phyloP scores from a whole-genome alignment of 345 rosid species.

The Eutrema yunnanense region DNA sequence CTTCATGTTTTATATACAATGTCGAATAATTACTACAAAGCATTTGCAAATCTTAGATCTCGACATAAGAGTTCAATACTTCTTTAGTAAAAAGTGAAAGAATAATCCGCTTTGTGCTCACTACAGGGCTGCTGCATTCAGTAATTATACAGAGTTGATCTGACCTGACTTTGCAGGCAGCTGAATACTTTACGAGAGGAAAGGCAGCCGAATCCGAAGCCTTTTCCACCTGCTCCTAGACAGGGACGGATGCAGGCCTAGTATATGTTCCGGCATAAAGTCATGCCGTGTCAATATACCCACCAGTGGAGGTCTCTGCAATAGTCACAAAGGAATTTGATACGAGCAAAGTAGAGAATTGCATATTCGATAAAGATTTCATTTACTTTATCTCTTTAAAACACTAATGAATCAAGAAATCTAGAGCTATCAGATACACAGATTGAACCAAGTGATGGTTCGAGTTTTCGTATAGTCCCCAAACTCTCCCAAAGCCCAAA shows the following conservation, averaged over 20 bases:
- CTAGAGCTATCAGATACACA: not conserved
- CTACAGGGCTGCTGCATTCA: not conserved
- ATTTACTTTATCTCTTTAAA: not conserved
- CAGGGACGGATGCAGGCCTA: constrained; percentile 61
- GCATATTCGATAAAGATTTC: not conserved
- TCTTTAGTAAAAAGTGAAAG: not conserved
- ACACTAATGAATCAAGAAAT: not conserved
- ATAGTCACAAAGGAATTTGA: not conserved
- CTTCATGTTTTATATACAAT: not conserved
- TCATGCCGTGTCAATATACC: constrained; percentile 90
- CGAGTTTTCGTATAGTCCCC: not conserved
- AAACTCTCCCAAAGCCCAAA: not conserved
- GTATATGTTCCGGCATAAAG: constrained; percentile 85
- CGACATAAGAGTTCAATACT: not conserved
- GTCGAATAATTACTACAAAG: not conserved
- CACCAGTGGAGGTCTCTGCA: constrained; percentile 75
- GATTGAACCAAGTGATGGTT: not conserved
- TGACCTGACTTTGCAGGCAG: not conserved
- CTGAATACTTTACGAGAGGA: constrained; percentile 2
- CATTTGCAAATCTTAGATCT: not conserved
- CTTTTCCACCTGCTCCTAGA: constrained; percentile 64
- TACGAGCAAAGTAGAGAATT: not conserved
- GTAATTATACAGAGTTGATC: not conserved
- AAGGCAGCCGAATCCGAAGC: constrained; percentile 51
- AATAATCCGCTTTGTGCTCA: not conserved